Conservation (phyloP, 202 grass and related monocot genomes). For the Brachypodium distachyon region DNA sequence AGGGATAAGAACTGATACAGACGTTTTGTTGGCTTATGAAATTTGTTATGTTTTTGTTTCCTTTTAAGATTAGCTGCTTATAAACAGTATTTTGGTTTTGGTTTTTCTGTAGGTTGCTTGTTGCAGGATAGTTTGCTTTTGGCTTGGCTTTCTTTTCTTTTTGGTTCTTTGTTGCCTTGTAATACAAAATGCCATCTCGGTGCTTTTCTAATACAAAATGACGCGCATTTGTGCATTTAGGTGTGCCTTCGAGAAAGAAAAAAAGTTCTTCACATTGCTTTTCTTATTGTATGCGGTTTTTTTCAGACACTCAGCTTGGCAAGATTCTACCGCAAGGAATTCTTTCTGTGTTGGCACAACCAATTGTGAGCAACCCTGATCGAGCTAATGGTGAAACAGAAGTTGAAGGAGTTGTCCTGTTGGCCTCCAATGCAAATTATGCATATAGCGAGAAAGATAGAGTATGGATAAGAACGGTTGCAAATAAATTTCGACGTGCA, state of each 20-base stretch:
- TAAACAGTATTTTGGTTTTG: no score
- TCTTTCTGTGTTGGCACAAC: conserved; percentile 60
- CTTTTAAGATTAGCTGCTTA: neutral
- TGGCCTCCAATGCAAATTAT: conserved; percentile 84
- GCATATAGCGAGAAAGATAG: conserved; percentile 87
- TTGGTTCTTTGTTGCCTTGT: no score
- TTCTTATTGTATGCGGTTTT: conserved; percentile 13
- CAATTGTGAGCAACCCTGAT: conserved; percentile 29
- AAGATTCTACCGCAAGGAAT: conserved; percentile 59
- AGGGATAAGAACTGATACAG: neutral
- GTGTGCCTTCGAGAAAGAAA: no score
- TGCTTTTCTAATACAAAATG: no score
- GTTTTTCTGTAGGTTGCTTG: no score
- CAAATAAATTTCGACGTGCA: conserved; percentile 54
- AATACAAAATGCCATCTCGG: no score
- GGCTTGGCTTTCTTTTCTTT: no score
- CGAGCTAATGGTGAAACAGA: conserved; percentile 19
- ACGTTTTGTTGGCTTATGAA: neutral
- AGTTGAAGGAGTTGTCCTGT: conserved; percentile 52
- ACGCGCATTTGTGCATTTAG: no score
- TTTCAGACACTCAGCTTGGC: conserved; percentile 45
- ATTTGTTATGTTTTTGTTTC: neutral
- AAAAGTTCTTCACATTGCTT: neutral
- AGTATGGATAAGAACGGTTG: conserved; percentile 75
- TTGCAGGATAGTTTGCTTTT: no score